Evolutionary conservation across 192 early-diverging fungal genomes (phyloP).

Genomic region (Linnemannia exigua): DNA sequence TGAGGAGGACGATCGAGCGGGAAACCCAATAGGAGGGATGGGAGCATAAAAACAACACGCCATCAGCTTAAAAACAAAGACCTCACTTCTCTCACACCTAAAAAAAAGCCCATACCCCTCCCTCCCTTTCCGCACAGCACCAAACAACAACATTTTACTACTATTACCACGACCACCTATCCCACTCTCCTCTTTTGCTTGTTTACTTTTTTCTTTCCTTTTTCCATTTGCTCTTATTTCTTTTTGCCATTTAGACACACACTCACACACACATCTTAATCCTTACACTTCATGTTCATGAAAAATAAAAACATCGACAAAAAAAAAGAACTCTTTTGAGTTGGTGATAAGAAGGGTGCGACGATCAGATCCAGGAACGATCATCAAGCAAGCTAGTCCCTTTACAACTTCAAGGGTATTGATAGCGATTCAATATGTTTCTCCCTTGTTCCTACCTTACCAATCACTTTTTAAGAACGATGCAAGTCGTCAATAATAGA

Average conservation of each 20-base stretch:
- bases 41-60: too few species aligned
- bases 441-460: too few species aligned
- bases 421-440: too few species aligned
- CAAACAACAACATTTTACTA: neutral
- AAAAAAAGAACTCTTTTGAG: neutral
- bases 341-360: too few species aligned
- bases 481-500: too few species aligned
- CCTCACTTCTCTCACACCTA: too few species aligned
- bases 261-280: neutral
- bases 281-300: slow-evolving; percentile 7
- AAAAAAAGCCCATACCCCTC: neutral
- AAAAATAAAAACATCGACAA: neutral
- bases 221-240: neutral
- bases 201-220: neutral
- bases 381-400: too few species aligned
- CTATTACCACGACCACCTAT: neutral
- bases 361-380: too few species aligned
- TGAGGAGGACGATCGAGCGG: neutral
- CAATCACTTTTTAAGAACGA: too few species aligned
- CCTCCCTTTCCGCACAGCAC: neutral
- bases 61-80: too few species aligned
- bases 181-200: neutral
- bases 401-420: too few species aligned
- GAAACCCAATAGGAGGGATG: too few species aligned
- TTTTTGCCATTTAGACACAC: neutral